These are phyloP conservation scores for Beta corolliflora DNA, from an alignment of 179 eudicot species.

Conservation along the genomic window DNA sequence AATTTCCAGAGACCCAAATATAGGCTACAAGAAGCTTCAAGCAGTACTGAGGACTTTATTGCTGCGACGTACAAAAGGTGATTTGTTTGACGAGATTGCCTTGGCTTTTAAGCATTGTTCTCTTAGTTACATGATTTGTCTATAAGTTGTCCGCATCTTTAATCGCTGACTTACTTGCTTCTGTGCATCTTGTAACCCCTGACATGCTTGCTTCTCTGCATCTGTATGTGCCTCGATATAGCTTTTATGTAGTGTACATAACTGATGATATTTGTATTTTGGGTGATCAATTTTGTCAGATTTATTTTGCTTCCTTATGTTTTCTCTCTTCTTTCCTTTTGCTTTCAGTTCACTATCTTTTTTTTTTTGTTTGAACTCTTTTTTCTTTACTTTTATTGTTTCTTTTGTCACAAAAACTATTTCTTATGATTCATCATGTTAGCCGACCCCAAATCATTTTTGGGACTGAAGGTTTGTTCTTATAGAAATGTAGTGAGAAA, in stretches of 20 bases:
- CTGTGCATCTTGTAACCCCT: neutral
- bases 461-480: neutral
- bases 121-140: conserved; percentile 2
- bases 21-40: conserved; percentile 95
- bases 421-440: too few relatives aligned
- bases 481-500: neutral
- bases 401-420: too few relatives aligned
- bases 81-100: conserved; percentile 17
- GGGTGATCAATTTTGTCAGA: neutral
- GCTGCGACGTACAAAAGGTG: conserved; percentile 98
- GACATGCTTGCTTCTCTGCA: neutral
- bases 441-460: too few relatives aligned
- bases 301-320: neutral
- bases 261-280: neutral
- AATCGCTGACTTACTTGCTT: conserved; percentile 7
- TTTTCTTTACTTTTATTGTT: too few relatives aligned
- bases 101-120: neutral
- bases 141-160: conserved; percentile 3
- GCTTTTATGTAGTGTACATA: neutral
- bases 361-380: too few relatives aligned
- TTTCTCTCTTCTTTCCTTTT: too few relatives aligned
- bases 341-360: too few relatives aligned
- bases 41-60: conserved; percentile 77
- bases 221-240: neutral
- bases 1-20: conserved; percentile 72